Evolutionary conservation across 2,329 filamentous ascomycete genomes (phyloP).

Genomic region (Truncatella angustata): DNA sequence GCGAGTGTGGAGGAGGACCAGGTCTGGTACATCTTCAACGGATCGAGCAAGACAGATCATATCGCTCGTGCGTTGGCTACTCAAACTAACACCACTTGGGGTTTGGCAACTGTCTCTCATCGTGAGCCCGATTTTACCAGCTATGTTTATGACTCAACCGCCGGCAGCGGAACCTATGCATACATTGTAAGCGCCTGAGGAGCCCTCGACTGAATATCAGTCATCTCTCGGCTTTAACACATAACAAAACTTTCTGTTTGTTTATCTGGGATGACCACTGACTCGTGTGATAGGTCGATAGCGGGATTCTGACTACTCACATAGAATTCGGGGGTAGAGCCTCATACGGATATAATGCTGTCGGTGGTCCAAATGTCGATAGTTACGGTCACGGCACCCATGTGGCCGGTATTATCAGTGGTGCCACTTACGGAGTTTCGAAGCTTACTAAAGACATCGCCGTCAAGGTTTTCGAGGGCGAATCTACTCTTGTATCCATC

Average conservation of each 20-base stretch:
- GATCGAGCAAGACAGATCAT: slow-evolving; percentile 14
- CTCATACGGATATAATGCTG: slow-evolving; percentile 12
- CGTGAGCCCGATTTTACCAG: slow-evolving; percentile 26
- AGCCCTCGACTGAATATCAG: too few relatives aligned
- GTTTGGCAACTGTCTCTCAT: slow-evolving; percentile 46
- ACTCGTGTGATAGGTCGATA: too few relatives aligned
- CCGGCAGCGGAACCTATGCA: slow-evolving; percentile 40
- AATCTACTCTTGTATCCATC: neutral
- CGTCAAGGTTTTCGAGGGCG: slow-evolving; percentile 41
- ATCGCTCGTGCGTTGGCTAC: slow-evolving; percentile 24
- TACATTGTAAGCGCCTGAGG: slow-evolving; percentile 47
- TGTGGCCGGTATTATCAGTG: slow-evolving; percentile 38
- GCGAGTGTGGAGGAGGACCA: slow-evolving; percentile 29
- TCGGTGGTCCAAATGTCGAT: slow-evolving; percentile 14
- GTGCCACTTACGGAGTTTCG: slow-evolving; percentile 36
- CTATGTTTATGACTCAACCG: slow-evolving; percentile 41
- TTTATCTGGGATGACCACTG: too few relatives aligned
- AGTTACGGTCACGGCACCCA: slow-evolving; percentile 42
- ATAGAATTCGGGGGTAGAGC: slow-evolving; percentile 36
- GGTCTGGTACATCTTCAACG: slow-evolving; percentile 25
- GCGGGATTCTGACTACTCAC: slow-evolving; percentile 43
- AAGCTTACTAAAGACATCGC: slow-evolving; percentile 37
- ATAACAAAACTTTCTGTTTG: too few relatives aligned
- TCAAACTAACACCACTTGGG: slow-evolving; percentile 38
- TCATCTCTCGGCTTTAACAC: too few relatives aligned